phyloP scores from a whole-genome alignment of 2,329 filamentous ascomycete species.

The Pestalotiopsis sp. region DNA sequence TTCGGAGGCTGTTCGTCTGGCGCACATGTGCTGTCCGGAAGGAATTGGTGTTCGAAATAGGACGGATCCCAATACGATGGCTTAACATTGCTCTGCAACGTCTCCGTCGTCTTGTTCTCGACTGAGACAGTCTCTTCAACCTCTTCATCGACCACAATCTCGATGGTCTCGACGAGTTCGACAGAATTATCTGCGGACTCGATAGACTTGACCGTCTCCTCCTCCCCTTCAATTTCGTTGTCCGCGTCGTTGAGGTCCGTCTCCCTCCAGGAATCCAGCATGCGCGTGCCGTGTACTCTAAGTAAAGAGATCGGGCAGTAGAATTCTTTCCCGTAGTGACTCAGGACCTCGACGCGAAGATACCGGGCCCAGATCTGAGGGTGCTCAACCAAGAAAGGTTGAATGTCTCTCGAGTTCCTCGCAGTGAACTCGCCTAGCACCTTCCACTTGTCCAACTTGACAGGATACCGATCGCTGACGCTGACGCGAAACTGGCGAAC shows the following conservation, averaged over 20 bases:
- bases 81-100: slow-evolving; percentile 24
- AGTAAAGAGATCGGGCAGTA: slow-evolving; percentile 93
- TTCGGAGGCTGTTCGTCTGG: slow-evolving; percentile 16
- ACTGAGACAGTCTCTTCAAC: slow-evolving; percentile 23
- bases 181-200: slow-evolving; percentile 31
- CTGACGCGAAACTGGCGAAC: slow-evolving; percentile 88
- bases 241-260: slow-evolving; percentile 57
- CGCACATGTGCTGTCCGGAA: slow-evolving; percentile 20
- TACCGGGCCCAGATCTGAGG: slow-evolving; percentile 96
- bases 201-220: slow-evolving; percentile 34
- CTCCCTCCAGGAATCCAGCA: slow-evolving; percentile 92
- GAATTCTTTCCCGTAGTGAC: slow-evolving; percentile 94
- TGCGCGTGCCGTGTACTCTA: slow-evolving; percentile 91
- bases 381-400: slow-evolving; percentile 92
- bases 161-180: slow-evolving; percentile 24
- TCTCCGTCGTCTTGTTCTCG: slow-evolving; percentile 20
- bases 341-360: slow-evolving; percentile 86
- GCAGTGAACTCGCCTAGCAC: slow-evolving; percentile 88
- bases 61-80: slow-evolving; percentile 28
- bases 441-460: slow-evolving; percentile 90
- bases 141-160: slow-evolving; percentile 23
- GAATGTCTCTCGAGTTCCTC: slow-evolving; percentile 88
- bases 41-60: slow-evolving; percentile 27
- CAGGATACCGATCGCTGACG: slow-evolving; percentile 92
- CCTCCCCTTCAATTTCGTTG: slow-evolving; percentile 63